A percentile compares a stretch with the other conserved stretches of the same genome.
Evolutionary conservation across 2,329 filamentous ascomycete species (phyloP).

Genomic region (Ophiostoma quercus): DNA sequence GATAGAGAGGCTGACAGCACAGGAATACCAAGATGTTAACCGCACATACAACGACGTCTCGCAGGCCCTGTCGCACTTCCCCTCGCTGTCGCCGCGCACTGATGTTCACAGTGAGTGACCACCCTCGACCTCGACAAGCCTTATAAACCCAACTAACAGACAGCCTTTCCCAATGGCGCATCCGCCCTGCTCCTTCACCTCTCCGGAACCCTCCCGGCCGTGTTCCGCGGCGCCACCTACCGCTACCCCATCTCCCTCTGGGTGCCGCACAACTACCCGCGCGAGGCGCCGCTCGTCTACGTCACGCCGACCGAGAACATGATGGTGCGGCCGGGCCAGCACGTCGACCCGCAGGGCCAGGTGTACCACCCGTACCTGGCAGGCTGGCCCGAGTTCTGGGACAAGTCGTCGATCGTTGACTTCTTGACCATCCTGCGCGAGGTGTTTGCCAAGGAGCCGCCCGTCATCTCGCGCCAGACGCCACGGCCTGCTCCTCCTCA

Average conservation of each 20-base stretch:
- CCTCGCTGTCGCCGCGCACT: conserved; percentile 76
- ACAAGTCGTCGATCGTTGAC: conserved; percentile 82
- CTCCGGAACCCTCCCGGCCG: conserved; percentile 81
- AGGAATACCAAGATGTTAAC: conserved; percentile 94
- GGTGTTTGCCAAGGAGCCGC: conserved; percentile 90
- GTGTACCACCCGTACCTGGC: conserved; percentile 95
- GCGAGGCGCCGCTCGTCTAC: conserved; percentile 79
- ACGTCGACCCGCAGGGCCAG: conserved; percentile 87
- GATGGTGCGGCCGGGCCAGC: conserved; percentile 84
- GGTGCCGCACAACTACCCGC: conserved; percentile 86
- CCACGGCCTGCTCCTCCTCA: conserved; percentile 28
- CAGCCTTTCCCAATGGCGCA: conserved; percentile 82
- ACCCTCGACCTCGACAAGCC: not conserved
- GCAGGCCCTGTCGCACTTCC: conserved; percentile 70
- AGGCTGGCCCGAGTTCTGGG: conserved; percentile 83
- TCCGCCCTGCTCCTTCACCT: conserved; percentile 84
- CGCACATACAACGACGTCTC: conserved; percentile 89
- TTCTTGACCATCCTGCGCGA: conserved; percentile 77
- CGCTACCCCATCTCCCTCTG: conserved; percentile 88
- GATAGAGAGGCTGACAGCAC: not conserved
- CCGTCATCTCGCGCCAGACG: conserved; percentile 69
- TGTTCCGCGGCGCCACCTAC: conserved; percentile 83
- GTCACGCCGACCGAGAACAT: conserved; percentile 85
- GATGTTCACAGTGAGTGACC: conserved; percentile 77
- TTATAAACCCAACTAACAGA: not conserved